Conservation (phyloP, 371 early-diverging fungal genomes). For the Haplosporangium sp. region DNA sequence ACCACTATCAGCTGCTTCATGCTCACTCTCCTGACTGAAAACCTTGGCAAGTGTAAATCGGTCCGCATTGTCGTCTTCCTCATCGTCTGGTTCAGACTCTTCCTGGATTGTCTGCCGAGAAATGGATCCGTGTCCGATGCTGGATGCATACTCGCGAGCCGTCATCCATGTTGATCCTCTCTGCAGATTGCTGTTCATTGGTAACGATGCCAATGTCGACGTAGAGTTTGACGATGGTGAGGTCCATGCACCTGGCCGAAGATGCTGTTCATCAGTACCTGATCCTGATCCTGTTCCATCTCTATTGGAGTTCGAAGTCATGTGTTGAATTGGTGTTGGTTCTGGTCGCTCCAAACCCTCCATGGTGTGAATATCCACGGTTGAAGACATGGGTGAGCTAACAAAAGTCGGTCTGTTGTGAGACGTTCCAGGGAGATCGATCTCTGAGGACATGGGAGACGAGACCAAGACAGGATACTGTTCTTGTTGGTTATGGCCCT, state of each 20-base stretch:
- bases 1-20: background rate
- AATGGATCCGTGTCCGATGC: slow-evolving; percentile 20
- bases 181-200: slow-evolving; percentile 9
- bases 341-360: slow-evolving; percentile 27
- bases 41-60: background rate
- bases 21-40: background rate
- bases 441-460: slow-evolving; percentile 38
- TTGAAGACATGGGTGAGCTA: slow-evolving; percentile 34
- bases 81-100: slow-evolving; percentile 22
- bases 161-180: slow-evolving; percentile 43
- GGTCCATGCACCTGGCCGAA: slow-evolving; percentile 25
- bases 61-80: slow-evolving; percentile 12
- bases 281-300: background rate
- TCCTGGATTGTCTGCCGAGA: slow-evolving; percentile 20
- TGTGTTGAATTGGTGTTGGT: slow-evolving; percentile 25
- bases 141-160: slow-evolving; percentile 35
- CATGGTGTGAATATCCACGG: slow-evolving; percentile 10
- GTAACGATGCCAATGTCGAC: background rate
- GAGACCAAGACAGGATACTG: slow-evolving; percentile 33
- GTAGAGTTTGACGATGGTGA: slow-evolving; percentile 15
- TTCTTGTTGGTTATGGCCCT: background rate
- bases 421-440: slow-evolving; percentile 28
- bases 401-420: slow-evolving; percentile 17
- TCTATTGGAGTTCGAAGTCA: background rate
- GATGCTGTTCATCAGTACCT: slow-evolving; percentile 9